Percentiles rank a stretch among this genome's conserved stretches.
Evolutionary conservation across 352 stramenopile species (phyloP).

Genomic region (Pythium rhizo-oryzae): DNA sequence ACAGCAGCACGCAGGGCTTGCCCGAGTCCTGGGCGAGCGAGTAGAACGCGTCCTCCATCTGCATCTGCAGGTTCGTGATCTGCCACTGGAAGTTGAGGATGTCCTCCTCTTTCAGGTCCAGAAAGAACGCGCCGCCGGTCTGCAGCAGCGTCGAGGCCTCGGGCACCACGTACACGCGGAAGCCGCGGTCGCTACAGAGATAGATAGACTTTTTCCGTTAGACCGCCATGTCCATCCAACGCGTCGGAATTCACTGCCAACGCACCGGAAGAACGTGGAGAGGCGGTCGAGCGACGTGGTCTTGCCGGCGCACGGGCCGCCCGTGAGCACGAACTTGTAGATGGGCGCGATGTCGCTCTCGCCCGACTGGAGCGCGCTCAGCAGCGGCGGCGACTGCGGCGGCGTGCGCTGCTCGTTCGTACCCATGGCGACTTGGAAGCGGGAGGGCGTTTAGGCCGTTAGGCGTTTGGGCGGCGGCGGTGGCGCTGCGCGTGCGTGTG

Average conservation of each 20-base stretch:
- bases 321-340: constrained; percentile 95
- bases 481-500: too few relatives aligned
- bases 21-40: constrained; percentile 80
- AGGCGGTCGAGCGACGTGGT: constrained; percentile 94
- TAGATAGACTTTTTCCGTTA: too few relatives aligned
- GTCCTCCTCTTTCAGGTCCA: constrained; percentile 82
- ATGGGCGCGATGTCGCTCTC: constrained; percentile 77
- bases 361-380: constrained; percentile 69
- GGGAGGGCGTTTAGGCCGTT: too few relatives aligned
- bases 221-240: background rate
- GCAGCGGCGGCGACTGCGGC: constrained; percentile 50
- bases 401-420: constrained; percentile 46
- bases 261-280: constrained; percentile 85
- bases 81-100: constrained; percentile 91
- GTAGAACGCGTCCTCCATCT: constrained; percentile 84
- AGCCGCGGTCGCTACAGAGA: constrained; percentile 81
- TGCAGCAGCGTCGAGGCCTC: constrained; percentile 96
- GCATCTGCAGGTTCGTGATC: constrained; percentile 85
- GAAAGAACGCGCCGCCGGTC: constrained; percentile 91
- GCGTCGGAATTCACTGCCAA: background rate
- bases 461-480: too few relatives aligned
- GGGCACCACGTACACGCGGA: constrained; percentile 95
- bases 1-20: constrained; percentile 93
- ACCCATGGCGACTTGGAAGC: too few relatives aligned
- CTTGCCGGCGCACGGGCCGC: constrained; percentile 95